Conservation (phyloP, 2,329 filamentous ascomycete genomes). For the Achaetomium macrosporum region DNA sequence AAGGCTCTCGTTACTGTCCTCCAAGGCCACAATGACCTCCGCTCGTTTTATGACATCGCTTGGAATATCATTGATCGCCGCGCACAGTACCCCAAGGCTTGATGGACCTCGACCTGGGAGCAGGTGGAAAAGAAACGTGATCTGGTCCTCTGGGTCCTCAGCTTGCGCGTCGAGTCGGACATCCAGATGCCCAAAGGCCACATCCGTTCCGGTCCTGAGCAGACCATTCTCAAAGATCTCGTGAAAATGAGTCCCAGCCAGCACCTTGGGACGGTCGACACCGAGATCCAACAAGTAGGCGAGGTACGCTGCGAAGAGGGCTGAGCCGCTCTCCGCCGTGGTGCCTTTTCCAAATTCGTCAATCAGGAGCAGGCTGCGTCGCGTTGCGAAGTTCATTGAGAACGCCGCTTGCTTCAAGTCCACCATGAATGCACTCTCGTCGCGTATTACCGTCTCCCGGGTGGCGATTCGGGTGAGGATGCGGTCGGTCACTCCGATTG, state of each 20-base stretch:
- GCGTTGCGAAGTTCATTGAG: conserved; percentile 67
- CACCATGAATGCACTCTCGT: conserved; percentile 61
- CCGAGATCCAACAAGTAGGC: conserved; percentile 48
- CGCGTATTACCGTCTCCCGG: conserved; percentile 53
- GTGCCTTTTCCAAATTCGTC: conserved; percentile 82
- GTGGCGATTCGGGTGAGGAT: conserved; percentile 84
- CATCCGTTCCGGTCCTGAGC: conserved; percentile 42
- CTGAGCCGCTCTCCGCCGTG: conserved; percentile 51
- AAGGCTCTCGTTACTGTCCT: conserved; percentile 69
- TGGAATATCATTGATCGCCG: conserved; percentile 79
- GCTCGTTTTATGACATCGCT: conserved; percentile 66
- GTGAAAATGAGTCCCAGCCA: conserved; percentile 59
- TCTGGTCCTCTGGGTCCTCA: conserved; percentile 50
- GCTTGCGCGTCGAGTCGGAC: conserved; percentile 54
- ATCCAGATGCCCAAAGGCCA: conserved; percentile 67
- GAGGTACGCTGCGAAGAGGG: conserved; percentile 52
- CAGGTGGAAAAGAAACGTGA: conserved; percentile 71
- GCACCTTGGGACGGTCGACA: conserved; percentile 46
- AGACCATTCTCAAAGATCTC: conserved; percentile 66
- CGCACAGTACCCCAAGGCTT: conserved; percentile 83
- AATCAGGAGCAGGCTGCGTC: conserved; percentile 74
- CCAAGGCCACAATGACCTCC: conserved; percentile 62
- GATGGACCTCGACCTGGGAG: conserved; percentile 62
- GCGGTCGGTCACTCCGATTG: conserved; percentile 83
- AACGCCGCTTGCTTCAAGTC: conserved; percentile 84